Evolutionary conservation across 257 asterid species (phyloP).

Genomic region (Solanum bulbocastanum): DNA sequence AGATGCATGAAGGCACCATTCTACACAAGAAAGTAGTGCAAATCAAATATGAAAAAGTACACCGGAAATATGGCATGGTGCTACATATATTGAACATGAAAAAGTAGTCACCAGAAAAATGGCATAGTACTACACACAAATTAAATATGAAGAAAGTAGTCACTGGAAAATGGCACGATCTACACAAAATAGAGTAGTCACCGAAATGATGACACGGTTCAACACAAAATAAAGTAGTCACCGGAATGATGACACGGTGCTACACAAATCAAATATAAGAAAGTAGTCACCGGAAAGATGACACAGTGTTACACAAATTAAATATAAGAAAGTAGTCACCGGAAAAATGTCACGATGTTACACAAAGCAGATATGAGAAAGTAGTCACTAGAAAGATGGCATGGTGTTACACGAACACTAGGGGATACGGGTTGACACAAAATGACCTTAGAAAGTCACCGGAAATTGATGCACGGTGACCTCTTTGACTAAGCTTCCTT

Average conservation of each 20-base stretch:
- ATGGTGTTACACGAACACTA: background rate
- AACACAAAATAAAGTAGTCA: background rate
- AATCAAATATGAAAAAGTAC: background rate
- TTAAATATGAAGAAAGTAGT: background rate
- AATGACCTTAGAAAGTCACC: background rate
- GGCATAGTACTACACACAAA: background rate
- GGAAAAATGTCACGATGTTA: background rate
- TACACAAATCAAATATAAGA: background rate
- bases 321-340: background rate
- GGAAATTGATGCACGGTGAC: background rate
- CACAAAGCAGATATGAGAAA: background rate
- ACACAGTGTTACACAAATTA: background rate
- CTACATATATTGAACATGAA: background rate
- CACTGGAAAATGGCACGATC: too few relatives aligned
- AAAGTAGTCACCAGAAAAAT: background rate
- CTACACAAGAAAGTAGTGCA: background rate
- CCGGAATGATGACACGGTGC: background rate
- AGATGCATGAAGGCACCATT: background rate
- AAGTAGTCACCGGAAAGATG: background rate
- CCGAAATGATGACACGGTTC: too few relatives aligned
- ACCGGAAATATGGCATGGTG: background rate
- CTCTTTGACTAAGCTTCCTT: background rate
- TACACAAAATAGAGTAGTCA: too few relatives aligned
- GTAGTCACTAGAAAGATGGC: background rate
- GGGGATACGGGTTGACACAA: background rate